phyloP scores from a whole-genome alignment of 768 basidiomycete species.

The Pisolithus tinctorius region DNA sequence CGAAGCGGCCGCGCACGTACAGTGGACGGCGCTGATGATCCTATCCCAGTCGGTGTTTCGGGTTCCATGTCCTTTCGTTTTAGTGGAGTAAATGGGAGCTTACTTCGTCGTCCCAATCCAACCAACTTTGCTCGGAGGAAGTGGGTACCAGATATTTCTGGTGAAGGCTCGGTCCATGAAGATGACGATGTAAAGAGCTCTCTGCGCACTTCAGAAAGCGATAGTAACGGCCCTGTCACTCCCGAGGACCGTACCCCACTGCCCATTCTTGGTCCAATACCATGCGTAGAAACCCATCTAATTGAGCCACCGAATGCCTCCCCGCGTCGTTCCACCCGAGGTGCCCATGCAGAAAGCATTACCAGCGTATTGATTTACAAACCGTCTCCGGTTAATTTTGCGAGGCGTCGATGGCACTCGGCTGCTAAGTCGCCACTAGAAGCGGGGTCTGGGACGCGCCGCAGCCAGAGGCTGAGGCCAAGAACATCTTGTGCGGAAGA shows the following conservation, averaged over 20 bases:
- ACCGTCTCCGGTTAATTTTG: constrained; percentile 59
- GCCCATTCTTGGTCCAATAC: constrained; percentile 30
- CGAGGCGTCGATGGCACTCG: constrained; percentile 54
- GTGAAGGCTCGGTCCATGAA: constrained; percentile 29
- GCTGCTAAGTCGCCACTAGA: constrained; percentile 29
- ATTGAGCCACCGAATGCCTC: constrained; percentile 15
- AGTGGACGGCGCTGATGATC: constrained; percentile 20
- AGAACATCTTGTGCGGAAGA: constrained; percentile 23
- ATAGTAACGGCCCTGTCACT: constrained; percentile 45
- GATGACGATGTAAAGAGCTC: constrained; percentile 26
- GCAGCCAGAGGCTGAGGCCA: constrained; percentile 30
- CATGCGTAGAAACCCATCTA: constrained; percentile 13
- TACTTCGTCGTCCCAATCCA: constrained; percentile 56
- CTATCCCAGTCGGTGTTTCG: constrained; percentile 15
- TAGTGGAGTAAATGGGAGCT: constrained; percentile 34
- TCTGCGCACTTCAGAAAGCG: constrained; percentile 38
- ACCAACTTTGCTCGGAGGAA: constrained; percentile 51
- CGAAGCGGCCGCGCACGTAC: constrained; percentile 12
- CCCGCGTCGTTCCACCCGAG: constrained; percentile 20
- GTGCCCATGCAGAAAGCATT: constrained; percentile 13
- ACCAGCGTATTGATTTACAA: constrained; percentile 46
- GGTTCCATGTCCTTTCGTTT: constrained; percentile 22
- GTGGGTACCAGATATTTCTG: constrained; percentile 40
- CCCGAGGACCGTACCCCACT: constrained; percentile 47
- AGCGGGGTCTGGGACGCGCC: constrained; percentile 27